Base-by-base conservation (phyloP, 495 filamentous ascomycete species). In the Pseudevernia furfuracea region DNA sequence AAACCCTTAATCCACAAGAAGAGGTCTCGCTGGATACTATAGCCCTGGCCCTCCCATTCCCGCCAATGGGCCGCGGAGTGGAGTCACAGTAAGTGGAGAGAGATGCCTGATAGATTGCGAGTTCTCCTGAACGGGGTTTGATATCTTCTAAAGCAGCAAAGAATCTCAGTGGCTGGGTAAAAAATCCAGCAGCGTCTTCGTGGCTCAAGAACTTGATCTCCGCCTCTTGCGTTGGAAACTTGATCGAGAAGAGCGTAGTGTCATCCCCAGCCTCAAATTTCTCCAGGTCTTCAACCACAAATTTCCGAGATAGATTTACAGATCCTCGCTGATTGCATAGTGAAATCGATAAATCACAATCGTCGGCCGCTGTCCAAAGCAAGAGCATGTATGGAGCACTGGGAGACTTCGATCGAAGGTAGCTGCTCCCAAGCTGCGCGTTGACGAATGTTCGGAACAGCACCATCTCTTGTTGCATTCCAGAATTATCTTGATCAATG, bases 281-380 rank as follows among this genome's bases (percentile, higher is more conserved):
- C 23, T 64, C 61, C 8, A 67, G 56, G n/a, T 67, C 66, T 57
- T 67, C 61, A 39, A 23, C 57, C 9, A 32, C 59, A 4, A 67
- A 21, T 41, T 61, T 59, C n/a, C 66, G 66, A 23, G 46, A 64
- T 15, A 67, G 37, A 49, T 67, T 64, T 19, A 67, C 37, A 19
- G 66, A 64, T 57, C 58, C 66, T 39, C 61, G 66, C 28, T 67
- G 61, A 37, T 67, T 67, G 61, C 66, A 67, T 14, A 67, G 37
- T 0, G 66, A 64, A 32, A 64, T 39, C 8, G 39, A 49, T 6
- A 67, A 43, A 36, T 64, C 66, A 19, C 66, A 60, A 17, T 67
- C 46, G 15, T 62, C 61, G 8, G 44, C 52, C 25, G 57, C 38
- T 21, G 66, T 67, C 66, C 66, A 67, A 4, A 67, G 34, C 6